These are phyloP conservation scores for Fraxinus excelsior DNA, from an alignment of 257 asterid species.

Conservation along the genomic window DNA sequence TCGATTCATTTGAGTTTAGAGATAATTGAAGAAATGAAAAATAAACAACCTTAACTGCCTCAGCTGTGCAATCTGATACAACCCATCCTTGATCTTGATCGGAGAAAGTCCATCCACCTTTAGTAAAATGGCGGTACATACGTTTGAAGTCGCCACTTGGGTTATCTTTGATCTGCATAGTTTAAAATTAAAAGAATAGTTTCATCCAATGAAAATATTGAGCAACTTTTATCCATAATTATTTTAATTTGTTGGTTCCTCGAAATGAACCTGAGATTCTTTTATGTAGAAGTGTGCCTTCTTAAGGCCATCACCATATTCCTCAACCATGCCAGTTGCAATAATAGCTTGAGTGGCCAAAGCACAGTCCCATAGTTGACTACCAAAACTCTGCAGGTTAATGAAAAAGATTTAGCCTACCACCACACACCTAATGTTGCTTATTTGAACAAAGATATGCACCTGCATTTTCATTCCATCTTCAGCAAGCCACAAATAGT, in stretches of 20 bases:
- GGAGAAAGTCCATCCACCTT: conserved; percentile 84
- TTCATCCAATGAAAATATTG: background rate
- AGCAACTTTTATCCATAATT: background rate
- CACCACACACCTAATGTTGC: no score
- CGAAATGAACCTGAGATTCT: conserved; percentile 63
- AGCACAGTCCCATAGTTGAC: conserved; percentile 72
- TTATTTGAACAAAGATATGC: background rate
- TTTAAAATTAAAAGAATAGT: background rate
- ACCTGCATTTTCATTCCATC: conserved; percentile 95
- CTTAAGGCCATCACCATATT: conserved; percentile 68
- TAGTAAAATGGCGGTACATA: conserved; percentile 76
- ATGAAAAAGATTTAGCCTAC: background rate
- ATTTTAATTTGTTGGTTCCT: background rate
- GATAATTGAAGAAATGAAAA: background rate
- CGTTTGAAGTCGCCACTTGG: conserved; percentile 56
- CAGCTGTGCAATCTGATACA: conserved; percentile 78
- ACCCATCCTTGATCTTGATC: conserved; percentile 88
- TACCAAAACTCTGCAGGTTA: conserved; percentile 59
- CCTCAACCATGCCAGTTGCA: conserved; percentile 73
- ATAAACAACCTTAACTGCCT: conserved; percentile 53
- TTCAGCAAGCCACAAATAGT: conserved; percentile 82
- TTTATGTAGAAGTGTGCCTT: conserved; percentile 73
- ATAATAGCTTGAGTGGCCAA: conserved; percentile 73
- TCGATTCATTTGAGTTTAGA: background rate
- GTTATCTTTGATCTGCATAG: conserved; percentile 53